A percentile compares a stretch with the other conserved stretches of the same genome.
Evolutionary conservation across 2,329 filamentous ascomycete species (phyloP).

Genomic region (Botryotinia convoluta): DNA sequence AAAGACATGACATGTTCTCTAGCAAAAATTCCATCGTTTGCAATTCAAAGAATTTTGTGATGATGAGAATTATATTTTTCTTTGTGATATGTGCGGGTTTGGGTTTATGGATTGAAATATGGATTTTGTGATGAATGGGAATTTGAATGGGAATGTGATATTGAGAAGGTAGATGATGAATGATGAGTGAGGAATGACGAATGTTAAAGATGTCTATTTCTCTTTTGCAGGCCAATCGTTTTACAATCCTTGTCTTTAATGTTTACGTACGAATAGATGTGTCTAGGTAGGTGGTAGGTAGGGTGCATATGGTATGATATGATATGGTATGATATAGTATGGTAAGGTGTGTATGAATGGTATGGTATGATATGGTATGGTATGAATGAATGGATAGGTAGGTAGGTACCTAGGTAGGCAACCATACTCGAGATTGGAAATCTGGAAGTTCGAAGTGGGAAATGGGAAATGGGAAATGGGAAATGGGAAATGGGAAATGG

Average conservation of each 20-base stretch:
- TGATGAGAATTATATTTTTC: background rate
- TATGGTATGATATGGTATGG: too few relatives aligned
- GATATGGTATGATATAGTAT: too few relatives aligned
- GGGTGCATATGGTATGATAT: background rate
- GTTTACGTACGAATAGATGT: background rate
- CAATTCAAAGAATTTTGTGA: conserved; percentile 17
- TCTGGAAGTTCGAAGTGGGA: too few relatives aligned
- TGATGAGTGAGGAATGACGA: background rate
- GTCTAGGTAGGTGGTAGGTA: background rate
- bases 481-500: too few relatives aligned
- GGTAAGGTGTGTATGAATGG: too few relatives aligned
- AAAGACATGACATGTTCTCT: conserved; percentile 33
- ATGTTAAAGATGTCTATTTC: background rate
- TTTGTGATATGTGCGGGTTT: background rate
- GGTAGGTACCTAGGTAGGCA: too few relatives aligned
- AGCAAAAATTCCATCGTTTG: conserved; percentile 37
- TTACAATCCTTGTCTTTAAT: background rate
- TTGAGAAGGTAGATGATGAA: too few relatives aligned
- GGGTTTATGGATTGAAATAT: too few relatives aligned
- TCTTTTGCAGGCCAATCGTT: background rate
- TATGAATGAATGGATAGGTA: too few relatives aligned
- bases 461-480: too few relatives aligned
- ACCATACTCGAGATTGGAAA: too few relatives aligned
- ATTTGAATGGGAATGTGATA: background rate
- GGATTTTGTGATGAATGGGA: background rate